phyloP scores from a whole-genome alignment of 2,329 filamentous ascomycete genomes.

The Fusarium longipes region DNA sequence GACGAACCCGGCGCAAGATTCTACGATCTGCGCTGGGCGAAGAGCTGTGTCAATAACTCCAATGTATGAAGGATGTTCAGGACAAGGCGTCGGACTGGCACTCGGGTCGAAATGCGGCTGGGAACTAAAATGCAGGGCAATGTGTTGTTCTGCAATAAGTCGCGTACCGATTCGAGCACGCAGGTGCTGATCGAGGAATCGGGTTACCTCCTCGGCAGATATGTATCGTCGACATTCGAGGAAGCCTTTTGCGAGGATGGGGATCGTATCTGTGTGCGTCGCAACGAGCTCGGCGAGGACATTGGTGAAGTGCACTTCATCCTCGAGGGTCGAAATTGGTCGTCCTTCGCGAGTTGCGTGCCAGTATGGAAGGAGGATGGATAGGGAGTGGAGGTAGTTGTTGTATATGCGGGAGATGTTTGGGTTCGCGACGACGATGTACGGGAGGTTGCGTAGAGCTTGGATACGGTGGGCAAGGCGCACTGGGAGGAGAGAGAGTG shows the following conservation, averaged over 20 bases:
- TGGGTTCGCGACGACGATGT: constrained; percentile 98
- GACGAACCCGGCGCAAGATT: constrained; percentile 88
- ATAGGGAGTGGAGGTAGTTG: constrained; percentile 94
- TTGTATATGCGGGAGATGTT: constrained; percentile 94
- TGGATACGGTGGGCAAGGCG: constrained; percentile 95
- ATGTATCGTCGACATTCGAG: constrained; percentile 95
- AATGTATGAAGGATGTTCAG: constrained; percentile 76
- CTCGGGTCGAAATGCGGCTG: constrained; percentile 75
- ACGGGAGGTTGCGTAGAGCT: constrained; percentile 91
- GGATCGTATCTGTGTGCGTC: constrained; percentile 94
- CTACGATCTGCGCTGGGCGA: constrained; percentile 82
- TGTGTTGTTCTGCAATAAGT: constrained; percentile 95
- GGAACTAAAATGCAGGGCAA: constrained; percentile 81
- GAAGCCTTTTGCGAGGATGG: constrained; percentile 90
- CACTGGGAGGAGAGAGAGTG: constrained; percentile 88
- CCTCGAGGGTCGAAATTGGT: constrained; percentile 72
- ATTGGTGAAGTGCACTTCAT: constrained; percentile 91
- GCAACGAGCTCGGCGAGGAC: constrained; percentile 95
- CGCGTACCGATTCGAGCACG: constrained; percentile 93
- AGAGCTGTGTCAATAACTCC: constrained; percentile 95
- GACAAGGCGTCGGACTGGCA: constrained; percentile 61
- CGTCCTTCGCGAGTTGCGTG: constrained; percentile 59
- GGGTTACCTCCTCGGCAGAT: constrained; percentile 81
- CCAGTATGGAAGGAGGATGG: constrained; percentile 85
- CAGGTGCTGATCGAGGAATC: constrained; percentile 92